Evolutionary conservation across 2,329 filamentous ascomycete species (phyloP), one percentile per base, ranked within the genome.

Genomic region (Penicillium crustosum): DNA sequence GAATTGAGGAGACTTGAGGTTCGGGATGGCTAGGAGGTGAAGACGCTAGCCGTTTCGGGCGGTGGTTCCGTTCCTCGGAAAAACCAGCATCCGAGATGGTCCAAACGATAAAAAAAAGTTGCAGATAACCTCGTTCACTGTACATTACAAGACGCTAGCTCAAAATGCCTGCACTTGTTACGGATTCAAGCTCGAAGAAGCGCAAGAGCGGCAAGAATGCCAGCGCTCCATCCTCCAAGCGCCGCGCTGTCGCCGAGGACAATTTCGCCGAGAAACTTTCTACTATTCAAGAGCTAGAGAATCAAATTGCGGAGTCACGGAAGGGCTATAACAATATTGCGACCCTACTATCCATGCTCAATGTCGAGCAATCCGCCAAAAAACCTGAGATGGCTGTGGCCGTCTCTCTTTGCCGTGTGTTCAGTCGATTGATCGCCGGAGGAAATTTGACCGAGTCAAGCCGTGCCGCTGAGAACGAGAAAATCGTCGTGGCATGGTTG

Each of bases 321-420:
- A 91, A 92, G 74, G 85, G 96, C 76, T 96, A 95, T 81, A 96
- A 96, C 80, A 91, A 96, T 71, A 93, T 97, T 68, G 83, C 86
- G 8, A 84, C 83, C 12, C 78, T 97, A 38, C 79, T 96, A 45
- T 82, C 82, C 42, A 82, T 86, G 67, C 76, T 86, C 38, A 72
- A 83, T 68, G 78, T 77, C 36, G 77, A 78, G 29, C 74, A 82
- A 3, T 72, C 79, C 21, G 79, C 83, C 19, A 74, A 79, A 2
- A 83, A 88, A 43, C 79, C 84, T 4, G 81, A 84, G 12, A 79
- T 90, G 47, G 78, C 90, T 35, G 89, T 92, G 0, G 85, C 88
- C 0, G 87, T 97, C 21, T 88, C 93, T 2, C 81, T 97, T 48
- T 96, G 92, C 74, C 85, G 93, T 66, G 86, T 95, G 36, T 97